Percentiles rank a stretch among this genome's conserved stretches.
phyloP scores from a whole-genome alignment of 1,284 basidiomycete genomes.

The Microbotryum scabiosae region DNA sequence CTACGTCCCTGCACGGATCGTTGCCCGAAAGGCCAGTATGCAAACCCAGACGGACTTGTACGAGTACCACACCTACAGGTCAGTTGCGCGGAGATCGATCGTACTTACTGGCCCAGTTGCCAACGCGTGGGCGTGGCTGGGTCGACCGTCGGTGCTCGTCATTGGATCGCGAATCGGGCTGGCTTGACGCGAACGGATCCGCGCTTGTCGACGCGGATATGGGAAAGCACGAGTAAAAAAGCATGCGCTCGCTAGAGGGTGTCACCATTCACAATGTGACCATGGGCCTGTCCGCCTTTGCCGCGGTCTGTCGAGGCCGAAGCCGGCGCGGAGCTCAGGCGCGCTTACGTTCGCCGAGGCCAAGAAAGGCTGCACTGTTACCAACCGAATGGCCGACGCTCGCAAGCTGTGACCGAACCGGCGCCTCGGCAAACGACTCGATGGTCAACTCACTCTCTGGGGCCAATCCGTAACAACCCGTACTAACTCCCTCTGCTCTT shows the following conservation, averaged over 20 bases:
- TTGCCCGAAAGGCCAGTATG: neutral
- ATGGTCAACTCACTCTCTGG: neutral
- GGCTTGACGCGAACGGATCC: too few species aligned
- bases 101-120: too few species aligned
- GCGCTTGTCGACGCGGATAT: too few species aligned
- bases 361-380: too few species aligned
- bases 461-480: neutral
- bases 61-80: constrained; percentile 11
- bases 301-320: too few species aligned
- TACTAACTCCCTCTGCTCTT: neutral
- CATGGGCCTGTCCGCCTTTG: too few species aligned
- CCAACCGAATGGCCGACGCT: too few species aligned
- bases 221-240: too few species aligned
- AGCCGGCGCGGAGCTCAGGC: neutral
- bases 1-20: too few species aligned
- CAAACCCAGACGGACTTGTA: constrained; percentile 9
- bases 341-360: neutral
- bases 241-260: too few species aligned
- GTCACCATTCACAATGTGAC: too few species aligned
- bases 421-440: neutral
- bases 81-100: neutral
- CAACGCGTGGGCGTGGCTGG: neutral
- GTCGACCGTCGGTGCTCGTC: neutral
- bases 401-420: neutral
- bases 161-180: neutral